Percentiles rank a stretch among this genome's conserved stretches.
These are phyloP conservation scores for Apiospora koreana DNA, from an alignment of 2,329 filamentous ascomycete species.

Conservation along the genomic window DNA sequence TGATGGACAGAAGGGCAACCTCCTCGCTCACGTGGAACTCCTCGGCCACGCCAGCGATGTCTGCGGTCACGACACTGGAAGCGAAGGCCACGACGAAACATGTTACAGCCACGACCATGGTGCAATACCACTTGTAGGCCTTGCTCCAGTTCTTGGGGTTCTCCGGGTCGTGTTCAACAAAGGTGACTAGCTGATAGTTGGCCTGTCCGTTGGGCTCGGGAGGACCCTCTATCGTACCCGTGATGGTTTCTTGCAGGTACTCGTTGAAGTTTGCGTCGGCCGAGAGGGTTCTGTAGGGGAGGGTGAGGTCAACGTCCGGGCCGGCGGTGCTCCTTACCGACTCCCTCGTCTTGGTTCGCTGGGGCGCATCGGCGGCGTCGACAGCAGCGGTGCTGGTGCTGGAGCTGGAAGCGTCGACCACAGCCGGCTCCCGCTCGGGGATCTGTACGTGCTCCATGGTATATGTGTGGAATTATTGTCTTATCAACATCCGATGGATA, in stretches of 20 bases:
- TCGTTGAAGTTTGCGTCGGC: constrained; percentile 64
- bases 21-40: constrained; percentile 71
- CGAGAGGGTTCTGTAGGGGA: constrained; percentile 67
- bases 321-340: constrained; percentile 30
- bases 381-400: constrained; percentile 1
- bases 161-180: constrained; percentile 68
- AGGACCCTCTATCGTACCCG: constrained; percentile 59
- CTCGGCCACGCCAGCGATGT: constrained; percentile 63
- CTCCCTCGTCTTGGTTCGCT: background rate
- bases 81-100: constrained; percentile 74
- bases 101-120: constrained; percentile 78
- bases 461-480: background rate
- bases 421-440: background rate
- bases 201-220: constrained; percentile 19
- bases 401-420: background rate
- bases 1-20: constrained; percentile 71
- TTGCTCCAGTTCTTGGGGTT: constrained; percentile 89
- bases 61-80: constrained; percentile 77
- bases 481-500: background rate
- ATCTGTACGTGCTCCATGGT: constrained; percentile 11
- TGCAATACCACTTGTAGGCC: constrained; percentile 74
- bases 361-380: background rate
- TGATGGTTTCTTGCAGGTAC: constrained; percentile 62
- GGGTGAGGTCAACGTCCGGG: constrained; percentile 50
- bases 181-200: constrained; percentile 58